phyloP scores from a whole-genome alignment of 257 asterid genomes.

The Euphrasia confusa region DNA sequence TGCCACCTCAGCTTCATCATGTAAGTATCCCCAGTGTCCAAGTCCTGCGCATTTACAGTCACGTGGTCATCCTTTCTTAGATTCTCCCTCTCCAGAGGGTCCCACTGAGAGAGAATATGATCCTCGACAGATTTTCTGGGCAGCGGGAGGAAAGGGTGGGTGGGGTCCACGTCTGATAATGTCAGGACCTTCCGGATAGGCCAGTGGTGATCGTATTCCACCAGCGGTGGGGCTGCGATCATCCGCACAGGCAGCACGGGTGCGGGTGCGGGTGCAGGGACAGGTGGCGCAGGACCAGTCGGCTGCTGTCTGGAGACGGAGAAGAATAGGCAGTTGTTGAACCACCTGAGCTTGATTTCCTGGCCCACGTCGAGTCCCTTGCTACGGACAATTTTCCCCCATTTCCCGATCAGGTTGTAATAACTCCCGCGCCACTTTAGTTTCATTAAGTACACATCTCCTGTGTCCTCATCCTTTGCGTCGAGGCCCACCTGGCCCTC shows the following conservation, averaged over 20 bases:
- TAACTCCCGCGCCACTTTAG: conserved; percentile 57
- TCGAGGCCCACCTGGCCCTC: conserved; percentile 46
- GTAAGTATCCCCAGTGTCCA: background rate
- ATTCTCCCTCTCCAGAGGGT: background rate
- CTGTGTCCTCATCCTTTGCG: conserved; percentile 53
- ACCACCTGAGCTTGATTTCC: conserved; percentile 51
- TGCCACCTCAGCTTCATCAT: conserved; percentile 5
- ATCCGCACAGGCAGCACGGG: conserved; percentile 32
- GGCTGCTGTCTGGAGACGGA: conserved; percentile 41
- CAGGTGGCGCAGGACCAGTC: conserved; percentile 28
- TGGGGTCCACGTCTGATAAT: background rate
- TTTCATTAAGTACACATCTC: conserved; percentile 43
- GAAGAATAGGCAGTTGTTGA: conserved; percentile 42
- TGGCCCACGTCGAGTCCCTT: conserved; percentile 57
- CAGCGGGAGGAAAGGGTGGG: conserved; percentile 3
- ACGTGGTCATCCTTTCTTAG: background rate
- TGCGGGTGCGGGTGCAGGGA: background rate
- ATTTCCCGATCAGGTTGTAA: conserved; percentile 47
- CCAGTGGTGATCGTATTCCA: conserved; percentile 43
- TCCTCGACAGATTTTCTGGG: conserved; percentile 1
- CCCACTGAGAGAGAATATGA: background rate
- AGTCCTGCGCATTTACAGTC: background rate
- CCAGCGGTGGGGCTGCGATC: conserved; percentile 28
- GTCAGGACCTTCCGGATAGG: conserved; percentile 26
- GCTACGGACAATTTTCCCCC: conserved; percentile 56